Evolutionary conservation across 148 eudicot species (phyloP), one percentile per base, ranked within the genome.

Genomic region (Bassia scoparia): DNA sequence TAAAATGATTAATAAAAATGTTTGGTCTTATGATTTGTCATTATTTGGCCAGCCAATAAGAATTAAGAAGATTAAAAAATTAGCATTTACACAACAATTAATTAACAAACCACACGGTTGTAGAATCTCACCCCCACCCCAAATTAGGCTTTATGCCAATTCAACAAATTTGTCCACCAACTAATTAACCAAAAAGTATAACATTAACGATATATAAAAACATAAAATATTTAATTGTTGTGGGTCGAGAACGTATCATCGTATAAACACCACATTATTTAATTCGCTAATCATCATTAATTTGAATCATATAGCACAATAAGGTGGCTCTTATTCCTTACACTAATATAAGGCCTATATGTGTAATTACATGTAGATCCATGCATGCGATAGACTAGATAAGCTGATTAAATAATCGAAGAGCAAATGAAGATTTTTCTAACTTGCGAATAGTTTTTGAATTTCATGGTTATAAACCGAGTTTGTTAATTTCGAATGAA

Each of bases 171-270:
- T 10, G 7, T 49, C 67, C 81, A 71, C 72, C 67, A 72, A 72
- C 72, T 78, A 67, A 67, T 38, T 24, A 75, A 54, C 30, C 29
- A 69, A 34, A 50, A 76, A n/a, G 13, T 56, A 20, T 23, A 26
- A 4, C 11, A 37, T 5, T 41, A 41, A 41, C 46, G 46, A 41
- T 41, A 5, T 41, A 41, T 8, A 41, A 5, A 41, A 41, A 41
- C 1, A n/a, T n/a, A n/a, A n/a, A n/a, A n/a, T n/a, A n/a, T n/a
- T n/a, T 58, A 64, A 55, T 8, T 72, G 43, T 68, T n/a, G 74
- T 60, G 74, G 74, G 41, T n/a, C 68, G 50, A 73, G 60, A 73
- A 72, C 73, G 67, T 67, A 50, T 78, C 77, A 50, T 35, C 52
- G 16, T 2, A 48, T 74, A 63, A 43, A 23, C 74, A 31, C 49